phyloP scores from a whole-genome alignment of 192 early-diverging fungal species.

The Backusella sp. region DNA sequence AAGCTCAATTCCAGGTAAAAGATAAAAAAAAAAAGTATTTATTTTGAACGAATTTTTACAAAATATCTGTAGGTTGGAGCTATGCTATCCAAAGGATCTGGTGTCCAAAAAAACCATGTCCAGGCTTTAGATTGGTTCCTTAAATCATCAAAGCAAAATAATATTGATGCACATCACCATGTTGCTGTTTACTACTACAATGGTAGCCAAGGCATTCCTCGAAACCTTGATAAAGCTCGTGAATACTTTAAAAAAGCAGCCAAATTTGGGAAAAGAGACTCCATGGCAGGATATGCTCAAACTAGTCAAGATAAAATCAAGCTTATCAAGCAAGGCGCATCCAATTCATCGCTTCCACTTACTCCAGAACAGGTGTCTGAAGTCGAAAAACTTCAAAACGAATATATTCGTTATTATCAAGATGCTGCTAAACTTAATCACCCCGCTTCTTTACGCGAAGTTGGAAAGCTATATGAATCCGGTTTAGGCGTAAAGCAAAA shows the following conservation, averaged over 20 bases:
- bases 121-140: constrained; percentile 44
- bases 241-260: constrained; percentile 36
- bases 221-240: constrained; percentile 32
- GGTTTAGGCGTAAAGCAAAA: constrained; percentile 35
- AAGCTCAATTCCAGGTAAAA: constrained; percentile 36
- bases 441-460: constrained; percentile 28
- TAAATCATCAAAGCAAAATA: constrained; percentile 28
- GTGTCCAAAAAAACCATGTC: constrained; percentile 23
- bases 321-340: constrained; percentile 1
- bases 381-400: not conserved
- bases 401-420: constrained; percentile 27
- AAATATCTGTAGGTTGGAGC: constrained; percentile 26
- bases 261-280: constrained; percentile 17
- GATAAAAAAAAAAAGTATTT: no score
- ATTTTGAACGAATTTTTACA: not conserved
- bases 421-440: constrained; percentile 38
- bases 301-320: constrained; percentile 13
- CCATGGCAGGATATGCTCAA: constrained; percentile 23
- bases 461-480: constrained; percentile 36
- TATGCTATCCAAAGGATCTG: constrained; percentile 41
- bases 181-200: constrained; percentile 35
- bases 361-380: constrained; percentile 14
- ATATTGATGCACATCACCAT: constrained; percentile 26
- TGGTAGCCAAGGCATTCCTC: constrained; percentile 25
- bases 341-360: not conserved